A percentile compares a stretch with the other conserved stretches of the same genome.
These are phyloP conservation scores for Tuber calosporum DNA, from an alignment of 495 filamentous ascomycete species.

Conservation along the genomic window DNA sequence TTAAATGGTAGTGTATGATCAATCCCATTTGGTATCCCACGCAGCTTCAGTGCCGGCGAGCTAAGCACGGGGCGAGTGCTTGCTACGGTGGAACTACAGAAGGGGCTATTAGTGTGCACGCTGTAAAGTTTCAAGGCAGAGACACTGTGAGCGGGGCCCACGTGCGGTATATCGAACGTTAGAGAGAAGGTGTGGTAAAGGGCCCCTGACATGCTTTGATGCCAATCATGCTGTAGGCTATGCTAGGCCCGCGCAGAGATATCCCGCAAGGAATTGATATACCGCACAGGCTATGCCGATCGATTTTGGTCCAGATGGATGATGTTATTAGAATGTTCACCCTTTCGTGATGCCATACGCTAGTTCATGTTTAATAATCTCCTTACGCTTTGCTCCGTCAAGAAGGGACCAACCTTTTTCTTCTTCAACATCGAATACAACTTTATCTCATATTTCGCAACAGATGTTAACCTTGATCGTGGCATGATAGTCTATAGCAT, in stretches of 20 bases:
- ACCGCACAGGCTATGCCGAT: background rate
- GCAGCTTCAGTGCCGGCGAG: background rate
- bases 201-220: background rate
- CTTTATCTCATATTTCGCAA: too few relatives aligned
- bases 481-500: too few relatives aligned
- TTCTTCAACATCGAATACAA: too few relatives aligned
- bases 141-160: background rate
- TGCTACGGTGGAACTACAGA: background rate
- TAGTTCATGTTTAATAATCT: too few relatives aligned
- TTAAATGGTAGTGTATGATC: background rate
- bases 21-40: background rate
- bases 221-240: background rate
- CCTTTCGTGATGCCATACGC: too few relatives aligned
- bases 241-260: background rate
- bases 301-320: background rate
- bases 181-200: background rate
- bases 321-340: too few relatives aligned
- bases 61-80: background rate
- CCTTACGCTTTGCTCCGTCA: too few relatives aligned
- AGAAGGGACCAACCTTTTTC: too few relatives aligned
- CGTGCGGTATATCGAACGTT: background rate
- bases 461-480: too few relatives aligned
- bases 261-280: background rate
- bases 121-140: background rate
- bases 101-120: background rate